phyloP scores from a whole-genome alignment of 345 rosid species.

The Luvunga scandens region DNA sequence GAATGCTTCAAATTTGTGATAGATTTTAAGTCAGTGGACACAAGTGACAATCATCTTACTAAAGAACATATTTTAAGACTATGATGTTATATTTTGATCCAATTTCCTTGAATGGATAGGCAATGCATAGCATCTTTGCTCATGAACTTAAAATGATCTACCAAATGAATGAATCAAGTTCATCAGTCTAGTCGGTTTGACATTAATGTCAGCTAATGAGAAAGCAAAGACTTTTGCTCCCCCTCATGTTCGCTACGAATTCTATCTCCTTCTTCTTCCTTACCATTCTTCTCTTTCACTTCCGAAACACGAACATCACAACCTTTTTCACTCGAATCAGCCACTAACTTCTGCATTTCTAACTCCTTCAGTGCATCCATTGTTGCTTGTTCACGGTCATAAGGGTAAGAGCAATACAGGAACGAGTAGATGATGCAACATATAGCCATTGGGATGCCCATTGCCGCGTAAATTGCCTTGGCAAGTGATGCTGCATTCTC shows the following conservation, averaged over 20 bases:
- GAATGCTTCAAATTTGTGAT: too few species aligned
- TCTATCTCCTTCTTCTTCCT: constrained; percentile 13
- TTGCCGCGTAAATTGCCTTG: constrained; percentile 69
- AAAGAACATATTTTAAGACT: too few species aligned
- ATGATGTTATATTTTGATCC: too few species aligned
- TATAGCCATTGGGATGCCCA: constrained; percentile 67
- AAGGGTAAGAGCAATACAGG: constrained; percentile 69
- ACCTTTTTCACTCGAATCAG: neutral
- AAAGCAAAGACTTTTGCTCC: constrained; percentile 27
- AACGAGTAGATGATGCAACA: constrained; percentile 77
- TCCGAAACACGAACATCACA: constrained; percentile 4
- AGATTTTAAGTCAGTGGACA: too few species aligned
- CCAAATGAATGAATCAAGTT: neutral
- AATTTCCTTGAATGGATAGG: too few species aligned
- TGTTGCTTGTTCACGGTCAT: constrained; percentile 64
- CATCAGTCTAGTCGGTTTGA: neutral
- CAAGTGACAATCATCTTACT: too few species aligned
- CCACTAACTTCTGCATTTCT: constrained; percentile 52
- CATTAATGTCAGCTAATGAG: neutral
- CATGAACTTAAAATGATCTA: too few species aligned
- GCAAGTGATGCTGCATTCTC: constrained; percentile 72
- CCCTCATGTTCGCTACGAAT: constrained; percentile 20
- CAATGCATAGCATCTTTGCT: too few species aligned
- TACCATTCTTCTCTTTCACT: constrained; percentile 11
- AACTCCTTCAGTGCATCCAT: constrained; percentile 73